These are phyloP conservation scores for Pluteus cervinus DNA, from an alignment of 768 basidiomycete genomes.

Conservation along the genomic window DNA sequence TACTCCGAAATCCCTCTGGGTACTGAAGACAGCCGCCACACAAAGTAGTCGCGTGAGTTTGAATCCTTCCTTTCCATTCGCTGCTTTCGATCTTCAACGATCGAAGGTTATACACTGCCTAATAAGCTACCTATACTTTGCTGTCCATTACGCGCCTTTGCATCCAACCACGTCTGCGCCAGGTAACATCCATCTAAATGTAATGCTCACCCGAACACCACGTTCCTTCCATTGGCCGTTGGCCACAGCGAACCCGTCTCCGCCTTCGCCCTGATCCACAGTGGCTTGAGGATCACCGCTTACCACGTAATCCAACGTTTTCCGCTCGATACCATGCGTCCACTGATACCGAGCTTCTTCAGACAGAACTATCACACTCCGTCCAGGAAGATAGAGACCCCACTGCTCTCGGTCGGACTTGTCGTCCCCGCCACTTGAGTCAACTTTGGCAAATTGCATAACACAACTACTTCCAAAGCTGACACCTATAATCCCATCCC, in stretches of 20 bases:
- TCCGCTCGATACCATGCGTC: slow-evolving; percentile 80
- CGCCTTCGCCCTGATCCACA: neutral
- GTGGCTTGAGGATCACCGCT: slow-evolving; percentile 12
- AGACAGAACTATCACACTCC: slow-evolving; percentile 73
- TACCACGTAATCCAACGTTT: slow-evolving; percentile 55
- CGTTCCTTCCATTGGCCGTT: slow-evolving; percentile 40
- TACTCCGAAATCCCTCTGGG: too few relatives aligned
- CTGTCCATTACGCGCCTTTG: too few relatives aligned
- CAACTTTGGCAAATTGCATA: slow-evolving; percentile 61
- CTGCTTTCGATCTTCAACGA: too few relatives aligned
- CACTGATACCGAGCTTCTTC: slow-evolving; percentile 81
- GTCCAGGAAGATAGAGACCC: slow-evolving; percentile 67
- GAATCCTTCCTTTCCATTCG: too few relatives aligned
- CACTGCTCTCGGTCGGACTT: slow-evolving; percentile 11
- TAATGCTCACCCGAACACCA: slow-evolving; percentile 67
- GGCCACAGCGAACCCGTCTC: neutral
- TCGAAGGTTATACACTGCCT: too few relatives aligned
- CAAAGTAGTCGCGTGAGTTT: too few relatives aligned
- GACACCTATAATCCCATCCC: slow-evolving; percentile 85
- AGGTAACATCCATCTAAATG: slow-evolving; percentile 79
- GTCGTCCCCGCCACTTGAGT: slow-evolving; percentile 3
- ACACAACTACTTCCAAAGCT: slow-evolving; percentile 76
- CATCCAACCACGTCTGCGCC: slow-evolving; percentile 83
- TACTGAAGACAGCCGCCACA: too few relatives aligned
- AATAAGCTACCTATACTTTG: too few relatives aligned